A percentile compares a stretch with the other conserved stretches of the same genome.
Conservation (phyloP, 2,329 filamentous ascomycete species). For the Cladosporium sp. region DNA sequence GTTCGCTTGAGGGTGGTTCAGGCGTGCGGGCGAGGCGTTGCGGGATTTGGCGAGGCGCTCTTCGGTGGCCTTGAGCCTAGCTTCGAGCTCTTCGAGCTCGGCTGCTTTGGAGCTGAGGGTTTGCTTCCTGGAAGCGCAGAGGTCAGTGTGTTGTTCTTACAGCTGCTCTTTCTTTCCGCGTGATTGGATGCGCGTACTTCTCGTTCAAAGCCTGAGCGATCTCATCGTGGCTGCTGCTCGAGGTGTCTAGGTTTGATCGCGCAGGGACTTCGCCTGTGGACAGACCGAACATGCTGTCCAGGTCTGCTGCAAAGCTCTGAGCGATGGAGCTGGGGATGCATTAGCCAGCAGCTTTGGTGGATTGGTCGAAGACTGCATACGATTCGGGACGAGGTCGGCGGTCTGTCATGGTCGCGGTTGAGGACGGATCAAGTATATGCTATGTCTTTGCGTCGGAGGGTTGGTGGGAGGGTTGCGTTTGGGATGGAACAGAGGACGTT, state of each 20-base stretch:
- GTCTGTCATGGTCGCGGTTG: conserved; percentile 5
- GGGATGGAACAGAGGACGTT: background rate
- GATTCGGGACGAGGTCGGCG: conserved; percentile 8
- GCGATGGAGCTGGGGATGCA: conserved; percentile 67
- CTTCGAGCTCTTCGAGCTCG: conserved; percentile 83
- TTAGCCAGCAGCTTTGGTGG: background rate
- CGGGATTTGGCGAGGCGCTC: conserved; percentile 55
- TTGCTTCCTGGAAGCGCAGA: conserved; percentile 62
- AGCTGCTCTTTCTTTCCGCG: too few species aligned
- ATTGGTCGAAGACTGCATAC: background rate
- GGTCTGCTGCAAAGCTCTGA: conserved; percentile 76
- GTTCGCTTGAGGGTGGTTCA: conserved; percentile 11
- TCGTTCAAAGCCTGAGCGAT: conserved; percentile 72
- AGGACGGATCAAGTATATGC: background rate
- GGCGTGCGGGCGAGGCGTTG: conserved; percentile 24
- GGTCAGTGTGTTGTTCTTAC: background rate
- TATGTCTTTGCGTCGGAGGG: background rate
- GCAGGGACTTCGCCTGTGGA: conserved; percentile 49
- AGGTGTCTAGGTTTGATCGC: conserved; percentile 39
- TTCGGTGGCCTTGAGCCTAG: conserved; percentile 79
- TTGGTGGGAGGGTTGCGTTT: background rate
- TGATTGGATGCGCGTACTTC: conserved; percentile 59
- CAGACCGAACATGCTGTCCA: conserved; percentile 86
- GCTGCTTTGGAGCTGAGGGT: conserved; percentile 67
- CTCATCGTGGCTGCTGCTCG: conserved; percentile 57